phyloP scores from a whole-genome alignment of 2,329 filamentous ascomycete species.

The Cladophialophora exuberans region DNA sequence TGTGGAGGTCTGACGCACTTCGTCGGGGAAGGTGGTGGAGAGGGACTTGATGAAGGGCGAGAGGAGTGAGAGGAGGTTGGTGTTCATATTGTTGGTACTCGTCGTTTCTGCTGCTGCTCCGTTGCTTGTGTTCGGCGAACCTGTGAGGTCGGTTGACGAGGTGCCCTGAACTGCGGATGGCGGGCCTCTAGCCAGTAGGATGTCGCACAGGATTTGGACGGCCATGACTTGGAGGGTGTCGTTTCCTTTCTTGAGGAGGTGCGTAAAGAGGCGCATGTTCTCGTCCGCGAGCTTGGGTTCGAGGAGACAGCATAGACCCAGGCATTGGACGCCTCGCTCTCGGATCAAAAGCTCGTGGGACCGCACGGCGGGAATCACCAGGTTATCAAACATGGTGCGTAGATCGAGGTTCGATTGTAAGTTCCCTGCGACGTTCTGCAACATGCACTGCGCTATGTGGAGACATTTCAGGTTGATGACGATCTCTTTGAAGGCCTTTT shows the following conservation, averaged over 20 bases:
- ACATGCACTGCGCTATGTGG: constrained; percentile 96
- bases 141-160: not conserved
- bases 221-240: constrained; percentile 86
- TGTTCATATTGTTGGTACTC: constrained; percentile 4
- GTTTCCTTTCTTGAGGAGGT: constrained; percentile 93
- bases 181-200: constrained; percentile 74
- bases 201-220: constrained; percentile 89
- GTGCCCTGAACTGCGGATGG: constrained; percentile 54
- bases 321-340: constrained; percentile 83
- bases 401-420: constrained; percentile 87
- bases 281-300: constrained; percentile 89
- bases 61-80: constrained; percentile 56
- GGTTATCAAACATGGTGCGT: constrained; percentile 97
- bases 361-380: constrained; percentile 92
- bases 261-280: constrained; percentile 89
- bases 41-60: constrained; percentile 64
- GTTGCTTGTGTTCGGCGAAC: not conserved
- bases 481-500: constrained; percentile 84
- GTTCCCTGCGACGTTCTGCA: constrained; percentile 86
- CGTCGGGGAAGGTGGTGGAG: constrained; percentile 60
- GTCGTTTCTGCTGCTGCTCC: constrained; percentile 34
- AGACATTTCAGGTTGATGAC: constrained; percentile 98
- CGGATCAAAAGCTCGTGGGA: constrained; percentile 91
- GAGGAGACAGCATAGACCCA: constrained; percentile 88
- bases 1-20: constrained; percentile 54